Percentiles rank a stretch among this genome's conserved stretches.
Conservation (phyloP, 352 stramenopile genomes). For the Phytopythium kandeliae region DNA sequence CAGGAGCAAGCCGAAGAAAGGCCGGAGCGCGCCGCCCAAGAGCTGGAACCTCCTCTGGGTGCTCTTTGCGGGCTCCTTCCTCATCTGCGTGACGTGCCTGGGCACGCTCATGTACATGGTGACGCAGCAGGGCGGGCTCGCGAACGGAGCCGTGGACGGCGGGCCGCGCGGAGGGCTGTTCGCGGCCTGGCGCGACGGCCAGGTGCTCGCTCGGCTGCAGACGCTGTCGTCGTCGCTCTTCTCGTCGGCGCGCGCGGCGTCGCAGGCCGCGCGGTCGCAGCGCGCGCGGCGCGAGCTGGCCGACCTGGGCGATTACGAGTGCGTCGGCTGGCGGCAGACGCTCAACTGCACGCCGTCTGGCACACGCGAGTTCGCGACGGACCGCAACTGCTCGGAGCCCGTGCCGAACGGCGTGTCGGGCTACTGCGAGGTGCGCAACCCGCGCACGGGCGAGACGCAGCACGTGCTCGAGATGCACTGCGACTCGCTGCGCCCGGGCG, state of each 20-base stretch:
- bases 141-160: constrained; percentile 37
- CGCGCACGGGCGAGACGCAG: constrained; percentile 21
- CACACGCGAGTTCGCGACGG: constrained; percentile 22
- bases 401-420: constrained; percentile 35
- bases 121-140: constrained; percentile 25
- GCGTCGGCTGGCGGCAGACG: constrained; percentile 50
- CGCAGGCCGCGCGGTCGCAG: constrained; percentile 14
- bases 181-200: constrained; percentile 26
- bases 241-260: constrained; percentile 15
- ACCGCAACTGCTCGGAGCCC: constrained; percentile 34
- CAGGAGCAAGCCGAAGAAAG: too few species aligned
- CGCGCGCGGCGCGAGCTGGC: constrained; percentile 13
- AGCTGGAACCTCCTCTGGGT: constrained; percentile 40
- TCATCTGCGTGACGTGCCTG: constrained; percentile 47
- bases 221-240: constrained; percentile 28
- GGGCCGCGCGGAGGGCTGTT: constrained; percentile 22
- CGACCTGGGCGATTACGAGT: constrained; percentile 50
- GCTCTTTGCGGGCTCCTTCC: constrained; percentile 38
- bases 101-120: constrained; percentile 40
- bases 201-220: constrained; percentile 40
- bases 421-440: constrained; percentile 55
- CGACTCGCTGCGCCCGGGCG: constrained; percentile 36
- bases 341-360: constrained; percentile 39
- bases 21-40: constrained; percentile 12
- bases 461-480: constrained; percentile 62